phyloP scores from a whole-genome alignment of 352 stramenopile species.

The Aphanomyces euteiches region DNA sequence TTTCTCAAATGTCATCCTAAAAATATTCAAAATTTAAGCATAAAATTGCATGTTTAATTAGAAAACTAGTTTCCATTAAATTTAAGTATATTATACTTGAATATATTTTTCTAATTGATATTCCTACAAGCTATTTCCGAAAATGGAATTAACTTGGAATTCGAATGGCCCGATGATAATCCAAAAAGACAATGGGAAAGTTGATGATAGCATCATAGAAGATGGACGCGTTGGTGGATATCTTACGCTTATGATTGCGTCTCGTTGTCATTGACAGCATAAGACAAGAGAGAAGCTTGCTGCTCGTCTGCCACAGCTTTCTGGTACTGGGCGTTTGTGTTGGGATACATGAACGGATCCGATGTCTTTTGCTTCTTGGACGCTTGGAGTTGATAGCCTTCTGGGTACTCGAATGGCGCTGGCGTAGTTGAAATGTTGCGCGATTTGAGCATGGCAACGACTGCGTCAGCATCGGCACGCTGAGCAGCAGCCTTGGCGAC shows the following conservation, averaged over 20 bases:
- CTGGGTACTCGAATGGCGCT: slow-evolving; percentile 71
- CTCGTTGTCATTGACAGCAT: slow-evolving; percentile 6
- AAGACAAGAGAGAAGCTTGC: not conserved
- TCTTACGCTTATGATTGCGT: not conserved
- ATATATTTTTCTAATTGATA: too few species aligned
- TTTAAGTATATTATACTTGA: too few species aligned
- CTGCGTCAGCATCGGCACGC: slow-evolving; percentile 85
- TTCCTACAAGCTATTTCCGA: too few species aligned
- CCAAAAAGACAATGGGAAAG: not conserved
- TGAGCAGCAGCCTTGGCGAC: slow-evolving; percentile 84
- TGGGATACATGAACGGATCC: slow-evolving; percentile 62
- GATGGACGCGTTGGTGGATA: not conserved
- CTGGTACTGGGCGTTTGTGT: slow-evolving; percentile 59
- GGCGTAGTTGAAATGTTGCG: slow-evolving; percentile 56
- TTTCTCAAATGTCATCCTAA: not conserved
- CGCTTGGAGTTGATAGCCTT: slow-evolving; percentile 68
- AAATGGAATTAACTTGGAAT: too few species aligned
- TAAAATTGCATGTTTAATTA: too few species aligned
- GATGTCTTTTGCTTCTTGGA: slow-evolving; percentile 61
- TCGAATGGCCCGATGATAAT: too few species aligned
- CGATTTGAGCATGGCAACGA: slow-evolving; percentile 78
- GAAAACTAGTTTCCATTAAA: too few species aligned
- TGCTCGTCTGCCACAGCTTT: slow-evolving; percentile 1
- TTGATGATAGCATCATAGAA: not conserved
- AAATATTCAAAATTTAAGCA: too few species aligned